Base-by-base conservation (phyloP, 139 green algal genomes). In the Zygnema cylindricum region DNA sequence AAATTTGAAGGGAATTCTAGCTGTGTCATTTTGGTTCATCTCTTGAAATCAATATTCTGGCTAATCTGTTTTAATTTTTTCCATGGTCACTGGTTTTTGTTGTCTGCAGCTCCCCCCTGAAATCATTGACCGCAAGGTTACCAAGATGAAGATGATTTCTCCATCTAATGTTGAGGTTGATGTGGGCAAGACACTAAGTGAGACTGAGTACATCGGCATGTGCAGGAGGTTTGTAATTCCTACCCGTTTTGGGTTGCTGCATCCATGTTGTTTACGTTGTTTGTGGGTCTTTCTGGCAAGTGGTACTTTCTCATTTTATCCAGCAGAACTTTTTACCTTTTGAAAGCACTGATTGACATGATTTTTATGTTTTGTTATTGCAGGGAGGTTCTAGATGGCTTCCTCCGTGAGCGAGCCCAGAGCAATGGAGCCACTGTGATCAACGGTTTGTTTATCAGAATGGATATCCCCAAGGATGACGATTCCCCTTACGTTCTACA, bases 101-200 rank as follows among this genome's bases (percentile, higher is more conserved):
- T 16, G 33, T 41, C 0, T 86, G 33, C 63, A 92, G 84, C 78
- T 92, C 2, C 89, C 89, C 1, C n/a, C 32, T 32, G 91, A 94
- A 38, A 93, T 93, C 69, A 92, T 93, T 55, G 91, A 93, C 84
- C 79, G 91, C 69, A 82, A 78, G 23, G 97, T 99, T 54, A 99
- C 96, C 82, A 99, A 99, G 96, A 99, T 99, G 97, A 99, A 99
- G 95, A 99, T 99, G 97, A 99, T 99, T 88, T 98, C 95, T 0
- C 97, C 97, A 39, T 98, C 96, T 90, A 99, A 99, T 94, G 92
- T 96, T 30, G 97, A 98, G 90, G 97, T 99, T 1, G 97, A 99
- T 82, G 97, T 99, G 0, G 97, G 97, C 86, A 98, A 97, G 94
- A 99, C 97, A 0, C 95, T 99, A 42, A 95, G 92, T 87, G 95